Percentiles rank a stretch among this genome's conserved stretches.
Conservation (phyloP, 1,139 yeast genomes). For the Suhomyces guaymorum region DNA sequence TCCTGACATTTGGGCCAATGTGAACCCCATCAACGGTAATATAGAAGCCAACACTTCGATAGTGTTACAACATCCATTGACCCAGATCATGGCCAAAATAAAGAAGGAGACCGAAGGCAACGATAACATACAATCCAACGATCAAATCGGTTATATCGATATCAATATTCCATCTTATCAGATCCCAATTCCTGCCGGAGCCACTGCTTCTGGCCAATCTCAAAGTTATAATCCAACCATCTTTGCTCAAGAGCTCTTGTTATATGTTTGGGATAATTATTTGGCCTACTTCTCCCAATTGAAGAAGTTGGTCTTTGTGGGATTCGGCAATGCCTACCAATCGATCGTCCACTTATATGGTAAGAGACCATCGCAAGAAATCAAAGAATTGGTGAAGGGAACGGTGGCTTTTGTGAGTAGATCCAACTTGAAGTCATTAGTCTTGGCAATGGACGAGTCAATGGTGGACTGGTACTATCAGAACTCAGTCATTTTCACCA, state of each 20-base stretch:
- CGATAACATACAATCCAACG: conserved; percentile 49
- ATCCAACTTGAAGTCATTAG: conserved; percentile 68
- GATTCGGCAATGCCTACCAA: conserved; percentile 87
- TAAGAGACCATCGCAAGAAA: conserved; percentile 62
- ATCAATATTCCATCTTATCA: conserved; percentile 66
- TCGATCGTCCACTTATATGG: conserved; percentile 87
- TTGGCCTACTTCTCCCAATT: conserved; percentile 69
- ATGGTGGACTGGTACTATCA: conserved; percentile 90
- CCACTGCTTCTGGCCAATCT: conserved; percentile 17
- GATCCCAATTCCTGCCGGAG: conserved; percentile 29
- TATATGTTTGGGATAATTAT: conserved; percentile 90
- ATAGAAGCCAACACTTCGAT: conserved; percentile 74
- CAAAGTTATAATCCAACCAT: conserved; percentile 57
- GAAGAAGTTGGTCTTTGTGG: conserved; percentile 73
- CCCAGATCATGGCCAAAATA: conserved; percentile 38
- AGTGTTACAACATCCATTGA: conserved; percentile 50
- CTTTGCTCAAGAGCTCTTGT: conserved; percentile 72
- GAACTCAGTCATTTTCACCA: conserved; percentile 80
- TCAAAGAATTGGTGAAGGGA: conserved; percentile 65
- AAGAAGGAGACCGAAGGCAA: conserved; percentile 27
- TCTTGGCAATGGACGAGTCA: conserved; percentile 85
- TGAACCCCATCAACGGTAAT: conserved; percentile 77
- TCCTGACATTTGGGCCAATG: conserved; percentile 88
- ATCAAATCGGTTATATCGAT: conserved; percentile 78
- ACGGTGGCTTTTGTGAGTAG: conserved; percentile 71